Evolutionary conservation across 371 early-diverging fungal genomes (phyloP).

Genomic region (Mortierella polycephala): DNA sequence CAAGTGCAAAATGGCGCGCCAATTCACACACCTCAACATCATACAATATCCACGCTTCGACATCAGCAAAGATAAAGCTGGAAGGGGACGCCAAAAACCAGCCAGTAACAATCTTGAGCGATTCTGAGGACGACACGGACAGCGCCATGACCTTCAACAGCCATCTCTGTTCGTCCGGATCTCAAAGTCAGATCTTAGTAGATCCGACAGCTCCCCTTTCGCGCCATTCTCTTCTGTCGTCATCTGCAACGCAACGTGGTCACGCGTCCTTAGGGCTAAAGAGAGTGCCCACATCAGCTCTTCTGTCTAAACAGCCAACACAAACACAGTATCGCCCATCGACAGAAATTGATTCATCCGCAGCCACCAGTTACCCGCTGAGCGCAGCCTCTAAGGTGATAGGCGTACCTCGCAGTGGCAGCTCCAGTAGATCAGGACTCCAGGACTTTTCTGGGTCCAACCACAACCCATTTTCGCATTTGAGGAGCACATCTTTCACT

Average conservation of each 20-base stretch:
- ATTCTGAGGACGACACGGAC: constrained; percentile 20
- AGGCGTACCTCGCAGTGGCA: background rate
- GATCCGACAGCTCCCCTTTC: background rate
- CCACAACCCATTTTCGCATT: constrained; percentile 11
- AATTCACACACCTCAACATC: background rate
- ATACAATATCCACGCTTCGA: background rate
- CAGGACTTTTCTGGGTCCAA: background rate
- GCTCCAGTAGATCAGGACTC: background rate
- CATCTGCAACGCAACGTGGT: too few species aligned
- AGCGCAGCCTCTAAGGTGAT: background rate
- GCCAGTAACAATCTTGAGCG: constrained; percentile 19
- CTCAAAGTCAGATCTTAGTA: too few species aligned
- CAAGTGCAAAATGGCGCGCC: background rate
- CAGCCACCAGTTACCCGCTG: background rate
- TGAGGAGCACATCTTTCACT: background rate
- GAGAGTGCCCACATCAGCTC: background rate
- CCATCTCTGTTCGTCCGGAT: too few species aligned
- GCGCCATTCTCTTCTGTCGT: too few species aligned
- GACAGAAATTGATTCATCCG: background rate
- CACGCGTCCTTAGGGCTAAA: background rate
- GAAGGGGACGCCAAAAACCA: constrained; percentile 5
- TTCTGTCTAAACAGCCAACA: background rate
- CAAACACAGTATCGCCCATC: too few species aligned
- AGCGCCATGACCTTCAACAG: background rate
- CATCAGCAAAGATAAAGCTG: background rate